Percentiles rank a stretch among this genome's conserved stretches.
Conservation (phyloP, 2,329 filamentous ascomycete genomes). For the Arthroderma uncinatum region DNA sequence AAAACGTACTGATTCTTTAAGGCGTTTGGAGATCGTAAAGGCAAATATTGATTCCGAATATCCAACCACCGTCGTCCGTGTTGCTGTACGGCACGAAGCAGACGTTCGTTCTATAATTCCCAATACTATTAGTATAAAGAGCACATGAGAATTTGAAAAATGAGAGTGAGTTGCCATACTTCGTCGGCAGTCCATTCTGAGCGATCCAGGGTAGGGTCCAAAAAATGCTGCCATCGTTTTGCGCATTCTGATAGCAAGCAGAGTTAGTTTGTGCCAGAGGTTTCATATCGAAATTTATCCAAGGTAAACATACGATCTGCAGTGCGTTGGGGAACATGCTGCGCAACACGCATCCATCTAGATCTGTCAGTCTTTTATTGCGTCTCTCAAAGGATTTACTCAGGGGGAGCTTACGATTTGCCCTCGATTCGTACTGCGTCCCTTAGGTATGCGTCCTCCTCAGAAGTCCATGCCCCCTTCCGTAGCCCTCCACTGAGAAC, state of each 20-base stretch:
- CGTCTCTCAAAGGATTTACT: background rate
- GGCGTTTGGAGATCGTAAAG: conserved; percentile 3
- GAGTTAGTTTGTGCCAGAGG: background rate
- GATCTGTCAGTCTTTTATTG: background rate
- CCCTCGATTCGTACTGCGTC: background rate
- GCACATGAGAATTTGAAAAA: background rate
- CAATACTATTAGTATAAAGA: background rate
- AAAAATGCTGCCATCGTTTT: conserved; percentile 6
- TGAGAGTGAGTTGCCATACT: background rate
- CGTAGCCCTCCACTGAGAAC: conserved; percentile 1
- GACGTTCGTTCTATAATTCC: background rate
- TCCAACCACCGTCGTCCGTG: conserved; percentile 1
- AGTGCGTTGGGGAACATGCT: background rate
- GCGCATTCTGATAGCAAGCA: conserved; percentile 1
- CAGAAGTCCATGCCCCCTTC: conserved; percentile 3
- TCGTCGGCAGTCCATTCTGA: conserved; percentile 4
- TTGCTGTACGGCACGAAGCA: conserved; percentile 1
- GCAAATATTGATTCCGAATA: conserved; percentile 3
- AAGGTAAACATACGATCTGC: conserved; percentile 2
- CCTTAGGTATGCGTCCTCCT: background rate
- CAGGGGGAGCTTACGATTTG: background rate
- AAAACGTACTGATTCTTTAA: conserved; percentile 4
- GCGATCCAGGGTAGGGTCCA: conserved; percentile 5
- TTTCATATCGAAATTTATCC: background rate
- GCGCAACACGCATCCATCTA: conserved; percentile 5